Percentiles rank a stretch among this genome's conserved stretches.
phyloP scores from a whole-genome alignment of 2,329 filamentous ascomycete genomes.

The Fusarium sulawesiense region DNA sequence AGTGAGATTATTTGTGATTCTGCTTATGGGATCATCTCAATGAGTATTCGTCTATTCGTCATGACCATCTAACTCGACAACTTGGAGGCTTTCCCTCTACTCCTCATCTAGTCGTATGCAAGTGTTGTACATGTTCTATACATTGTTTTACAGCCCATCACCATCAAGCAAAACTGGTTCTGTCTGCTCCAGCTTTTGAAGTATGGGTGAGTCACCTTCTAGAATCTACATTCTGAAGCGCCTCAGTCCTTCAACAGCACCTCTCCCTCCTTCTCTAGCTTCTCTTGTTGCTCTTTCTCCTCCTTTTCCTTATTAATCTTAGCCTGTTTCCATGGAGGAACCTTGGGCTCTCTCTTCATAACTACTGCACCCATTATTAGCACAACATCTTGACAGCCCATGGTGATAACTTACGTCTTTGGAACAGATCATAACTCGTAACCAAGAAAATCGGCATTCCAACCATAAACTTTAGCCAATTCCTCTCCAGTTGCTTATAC shows the following conservation, averaged over 20 bases:
- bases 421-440: constrained; percentile 65
- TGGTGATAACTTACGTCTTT: constrained; percentile 56
- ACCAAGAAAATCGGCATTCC: constrained; percentile 66
- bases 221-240: no score
- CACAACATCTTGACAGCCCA: rapidly evolving
- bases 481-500: constrained; percentile 58
- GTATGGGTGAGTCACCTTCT: rapidly evolving
- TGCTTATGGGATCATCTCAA: not conserved
- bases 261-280: not conserved
- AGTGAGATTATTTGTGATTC: not conserved
- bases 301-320: constrained; percentile 8
- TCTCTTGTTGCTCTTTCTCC: not conserved
- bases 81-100: not conserved
- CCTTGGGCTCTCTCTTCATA: constrained; percentile 48
- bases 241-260: not conserved
- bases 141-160: not conserved
- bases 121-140: not conserved
- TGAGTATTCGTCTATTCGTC: not conserved
- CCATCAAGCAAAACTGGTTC: rapidly evolving
- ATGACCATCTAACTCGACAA: not conserved
- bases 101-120: not conserved
- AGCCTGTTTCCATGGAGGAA: constrained; percentile 20
- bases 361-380: constrained; percentile 43
- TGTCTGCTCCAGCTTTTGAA: not conserved
- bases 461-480: constrained; percentile 61